Conservation (phyloP, 129 eudicot genomes). For the Artemisia annua region DNA sequence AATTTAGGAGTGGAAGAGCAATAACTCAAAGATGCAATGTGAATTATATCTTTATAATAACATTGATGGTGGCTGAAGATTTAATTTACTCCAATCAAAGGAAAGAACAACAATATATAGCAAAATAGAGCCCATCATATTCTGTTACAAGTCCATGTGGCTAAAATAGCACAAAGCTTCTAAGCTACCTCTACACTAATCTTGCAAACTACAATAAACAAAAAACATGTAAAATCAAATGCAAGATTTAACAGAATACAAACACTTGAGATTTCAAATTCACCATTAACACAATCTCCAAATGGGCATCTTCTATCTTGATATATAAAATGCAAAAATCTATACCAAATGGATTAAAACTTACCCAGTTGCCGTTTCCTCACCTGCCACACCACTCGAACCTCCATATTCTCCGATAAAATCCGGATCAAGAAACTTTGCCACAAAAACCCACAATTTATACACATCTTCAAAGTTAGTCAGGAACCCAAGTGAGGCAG, state of each 20-base stretch:
- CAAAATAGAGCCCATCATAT: conserved; percentile 24
- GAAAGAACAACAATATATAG: not conserved
- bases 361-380: conserved; percentile 24
- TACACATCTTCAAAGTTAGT: conserved; percentile 47
- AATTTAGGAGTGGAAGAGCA: not conserved
- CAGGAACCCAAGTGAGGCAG: conserved; percentile 46
- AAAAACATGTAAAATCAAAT: conserved; percentile 26
- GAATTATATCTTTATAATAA: not conserved
- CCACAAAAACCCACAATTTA: conserved; percentile 46
- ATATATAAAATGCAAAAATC: conserved; percentile 26
- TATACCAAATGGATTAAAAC: conserved; percentile 20
- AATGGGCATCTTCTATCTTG: conserved; percentile 16
- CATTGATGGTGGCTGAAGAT: not conserved
- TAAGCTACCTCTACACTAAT: conserved; percentile 28
- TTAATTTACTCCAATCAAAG: too few relatives aligned
- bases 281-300: conserved; percentile 27
- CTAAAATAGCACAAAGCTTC: conserved; percentile 20
- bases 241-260: conserved; percentile 31
- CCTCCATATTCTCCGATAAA: conserved; percentile 29
- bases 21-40: not conserved
- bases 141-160: not conserved
- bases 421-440: conserved; percentile 37
- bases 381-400: conserved; percentile 18
- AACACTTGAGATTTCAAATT: conserved; percentile 28
- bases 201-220: conserved; percentile 25